Conservation (phyloP, 768 basidiomycete species). For the Boletus rex-veris region DNA sequence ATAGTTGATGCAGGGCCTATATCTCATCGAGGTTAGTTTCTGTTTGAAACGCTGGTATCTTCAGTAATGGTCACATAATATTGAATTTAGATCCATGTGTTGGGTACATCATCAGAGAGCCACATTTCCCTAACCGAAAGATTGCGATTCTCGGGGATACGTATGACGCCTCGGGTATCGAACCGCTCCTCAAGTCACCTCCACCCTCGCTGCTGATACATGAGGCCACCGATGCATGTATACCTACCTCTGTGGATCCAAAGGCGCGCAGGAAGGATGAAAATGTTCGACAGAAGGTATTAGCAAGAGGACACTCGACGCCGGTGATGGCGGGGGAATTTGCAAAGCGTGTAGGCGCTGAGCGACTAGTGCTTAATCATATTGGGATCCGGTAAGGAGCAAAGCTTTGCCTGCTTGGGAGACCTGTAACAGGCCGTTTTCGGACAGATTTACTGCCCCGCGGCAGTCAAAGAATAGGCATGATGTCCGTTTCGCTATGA, state of each 20-base stretch:
- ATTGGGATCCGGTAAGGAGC: slow-evolving; percentile 59
- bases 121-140: slow-evolving; percentile 48
- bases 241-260: slow-evolving; percentile 54
- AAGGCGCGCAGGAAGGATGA: slow-evolving; percentile 41
- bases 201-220: slow-evolving; percentile 73
- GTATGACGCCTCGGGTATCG: slow-evolving; percentile 55
- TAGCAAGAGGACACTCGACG: slow-evolving; percentile 74
- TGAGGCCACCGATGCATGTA: slow-evolving; percentile 76
- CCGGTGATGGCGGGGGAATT: slow-evolving; percentile 77
- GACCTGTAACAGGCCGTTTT: not conserved
- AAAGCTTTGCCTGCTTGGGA: not conserved
- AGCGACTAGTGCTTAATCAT: slow-evolving; percentile 71
- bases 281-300: slow-evolving; percentile 46
- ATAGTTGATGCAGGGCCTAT: slow-evolving; percentile 75
- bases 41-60: not conserved
- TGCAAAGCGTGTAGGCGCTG: slow-evolving; percentile 57
- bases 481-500: slow-evolving; percentile 40
- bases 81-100: slow-evolving; percentile 66
- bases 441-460: slow-evolving; percentile 52
- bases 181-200: slow-evolving; percentile 51
- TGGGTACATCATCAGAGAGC: slow-evolving; percentile 72
- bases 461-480: slow-evolving; percentile 30
- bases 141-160: slow-evolving; percentile 80
- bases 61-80: not conserved
- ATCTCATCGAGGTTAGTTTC: slow-evolving; percentile 60